These are phyloP conservation scores for Eutrema heterophyllum DNA, from an alignment of 345 rosid genomes.

Conservation along the genomic window DNA sequence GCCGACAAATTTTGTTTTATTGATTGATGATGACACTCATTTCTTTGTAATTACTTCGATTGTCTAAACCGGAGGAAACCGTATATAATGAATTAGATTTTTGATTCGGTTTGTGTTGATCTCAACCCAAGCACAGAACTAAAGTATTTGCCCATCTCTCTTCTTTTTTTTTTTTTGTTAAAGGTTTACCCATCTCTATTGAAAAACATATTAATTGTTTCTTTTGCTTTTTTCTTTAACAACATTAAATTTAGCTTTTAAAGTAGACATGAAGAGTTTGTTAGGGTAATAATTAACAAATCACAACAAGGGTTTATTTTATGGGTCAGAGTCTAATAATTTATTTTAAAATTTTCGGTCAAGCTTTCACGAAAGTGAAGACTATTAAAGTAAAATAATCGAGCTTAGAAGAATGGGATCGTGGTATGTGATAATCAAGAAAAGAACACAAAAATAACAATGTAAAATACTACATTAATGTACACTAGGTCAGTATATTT, in stretches of 20 bases:
- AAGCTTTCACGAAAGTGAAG: slow-evolving; percentile 12
- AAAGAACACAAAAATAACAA: not conserved
- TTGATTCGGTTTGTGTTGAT: not conserved
- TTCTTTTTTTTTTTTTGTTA: no score
- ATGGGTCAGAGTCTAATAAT: not conserved
- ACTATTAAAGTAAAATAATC: not conserved
- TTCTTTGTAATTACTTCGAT: not conserved
- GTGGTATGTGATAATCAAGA: not conserved
- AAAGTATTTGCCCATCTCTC: no score
- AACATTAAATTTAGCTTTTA: not conserved
- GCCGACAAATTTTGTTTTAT: slow-evolving; percentile 27
- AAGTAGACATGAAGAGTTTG: not conserved
- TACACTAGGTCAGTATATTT: not conserved
- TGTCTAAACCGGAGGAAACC: not conserved
- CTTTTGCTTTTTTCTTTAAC: not conserved
- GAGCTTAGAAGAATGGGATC: not conserved
- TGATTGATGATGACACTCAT: not conserved
- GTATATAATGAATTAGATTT: not conserved
- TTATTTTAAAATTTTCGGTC: not conserved
- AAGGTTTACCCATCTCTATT: not conserved
- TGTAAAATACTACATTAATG: not conserved
- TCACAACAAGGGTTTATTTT: not conserved
- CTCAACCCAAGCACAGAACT: not conserved
- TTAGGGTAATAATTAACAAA: not conserved
- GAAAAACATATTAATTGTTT: not conserved